A percentile compares a stretch with the other conserved stretches of the same genome.
These are phyloP conservation scores for Sugiyamaella chiloensis DNA, from an alignment of 805 yeast genomes.

Conservation along the genomic window DNA sequence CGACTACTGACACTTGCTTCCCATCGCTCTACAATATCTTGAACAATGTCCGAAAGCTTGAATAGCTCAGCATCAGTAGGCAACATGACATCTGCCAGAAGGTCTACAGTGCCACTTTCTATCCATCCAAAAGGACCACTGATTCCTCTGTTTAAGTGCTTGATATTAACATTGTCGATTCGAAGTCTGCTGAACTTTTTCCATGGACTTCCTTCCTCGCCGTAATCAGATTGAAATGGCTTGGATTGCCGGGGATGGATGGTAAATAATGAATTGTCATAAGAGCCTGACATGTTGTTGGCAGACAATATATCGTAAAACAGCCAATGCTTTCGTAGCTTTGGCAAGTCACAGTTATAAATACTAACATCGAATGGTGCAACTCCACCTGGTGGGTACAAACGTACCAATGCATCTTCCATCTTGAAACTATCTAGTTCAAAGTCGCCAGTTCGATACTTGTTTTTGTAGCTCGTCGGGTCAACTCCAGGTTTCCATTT, in stretches of 20 bases:
- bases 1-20: slow-evolving; percentile 30
- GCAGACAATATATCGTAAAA: slow-evolving; percentile 85
- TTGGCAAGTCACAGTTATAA: slow-evolving; percentile 78
- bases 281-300: slow-evolving; percentile 80
- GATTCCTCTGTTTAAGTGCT: slow-evolving; percentile 85
- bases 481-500: slow-evolving; percentile 78
- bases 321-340: slow-evolving; percentile 87
- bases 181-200: slow-evolving; percentile 70
- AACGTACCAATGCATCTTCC: slow-evolving; percentile 80
- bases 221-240: slow-evolving; percentile 36
- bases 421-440: slow-evolving; percentile 78
- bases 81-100: slow-evolving; percentile 85
- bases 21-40: slow-evolving; percentile 41
- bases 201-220: slow-evolving; percentile 40
- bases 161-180: slow-evolving; percentile 79
- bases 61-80: slow-evolving; percentile 60
- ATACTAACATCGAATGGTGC: slow-evolving; percentile 83
- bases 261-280: slow-evolving; percentile 90
- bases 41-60: slow-evolving; percentile 36
- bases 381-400: slow-evolving; percentile 69
- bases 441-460: slow-evolving; percentile 83
- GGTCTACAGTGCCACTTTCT: slow-evolving; percentile 84
- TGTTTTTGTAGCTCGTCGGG: slow-evolving; percentile 73
- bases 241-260: slow-evolving; percentile 70
- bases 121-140: slow-evolving; percentile 98